Conservation (phyloP, 257 asterid genomes). For the Solanum habrochaites region DNA sequence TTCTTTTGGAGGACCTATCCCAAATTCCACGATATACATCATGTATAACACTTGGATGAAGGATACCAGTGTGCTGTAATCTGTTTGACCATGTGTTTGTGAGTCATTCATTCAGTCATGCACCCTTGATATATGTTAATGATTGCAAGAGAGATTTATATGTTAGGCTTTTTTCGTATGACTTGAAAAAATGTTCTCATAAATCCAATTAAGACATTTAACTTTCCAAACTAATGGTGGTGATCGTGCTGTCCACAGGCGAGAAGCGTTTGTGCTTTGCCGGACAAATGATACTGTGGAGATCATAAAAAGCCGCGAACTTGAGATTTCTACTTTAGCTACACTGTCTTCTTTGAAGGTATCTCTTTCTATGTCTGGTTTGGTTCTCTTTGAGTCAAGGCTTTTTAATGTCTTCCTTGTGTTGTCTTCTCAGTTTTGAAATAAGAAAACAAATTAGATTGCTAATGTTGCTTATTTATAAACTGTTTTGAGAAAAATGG, state of each 20-base stretch:
- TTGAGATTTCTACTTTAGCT: constrained; percentile 79
- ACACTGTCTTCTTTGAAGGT: constrained; percentile 59
- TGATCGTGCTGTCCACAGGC: constrained; percentile 25
- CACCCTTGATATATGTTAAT: background rate
- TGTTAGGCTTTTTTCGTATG: background rate
- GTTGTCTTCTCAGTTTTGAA: background rate
- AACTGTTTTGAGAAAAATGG: background rate
- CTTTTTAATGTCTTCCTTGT: background rate
- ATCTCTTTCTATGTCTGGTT: background rate
- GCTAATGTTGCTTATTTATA: background rate
- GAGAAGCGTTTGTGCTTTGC: constrained; percentile 65
- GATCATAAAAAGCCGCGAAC: constrained; percentile 34
- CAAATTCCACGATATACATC: background rate
- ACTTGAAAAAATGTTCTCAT: background rate
- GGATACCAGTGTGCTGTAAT: background rate
- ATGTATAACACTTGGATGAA: background rate
- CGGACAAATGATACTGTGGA: constrained; percentile 35
- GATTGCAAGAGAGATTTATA: background rate
- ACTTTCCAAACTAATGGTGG: background rate
- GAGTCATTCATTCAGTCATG: background rate
- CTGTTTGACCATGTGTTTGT: background rate
- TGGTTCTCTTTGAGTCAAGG: background rate
- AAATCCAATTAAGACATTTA: background rate
- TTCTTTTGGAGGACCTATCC: background rate
- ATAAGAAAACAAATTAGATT: background rate